Evolutionary conservation across 768 basidiomycete species (phyloP).

Genomic region (Panus rudis): DNA sequence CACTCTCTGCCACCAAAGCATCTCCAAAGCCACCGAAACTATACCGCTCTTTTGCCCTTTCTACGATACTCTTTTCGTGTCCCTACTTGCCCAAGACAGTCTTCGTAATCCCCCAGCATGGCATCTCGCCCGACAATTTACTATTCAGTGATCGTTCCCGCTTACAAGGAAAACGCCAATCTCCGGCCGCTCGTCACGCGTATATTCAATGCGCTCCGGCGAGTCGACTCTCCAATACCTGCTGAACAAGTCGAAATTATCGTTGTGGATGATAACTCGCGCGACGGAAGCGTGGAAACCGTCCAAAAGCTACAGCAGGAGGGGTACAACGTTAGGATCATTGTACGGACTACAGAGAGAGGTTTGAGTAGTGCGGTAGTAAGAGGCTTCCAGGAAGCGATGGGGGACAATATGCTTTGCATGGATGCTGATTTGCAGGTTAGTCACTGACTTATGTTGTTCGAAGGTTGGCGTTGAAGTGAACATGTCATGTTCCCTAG

Average conservation of each 20-base stretch:
- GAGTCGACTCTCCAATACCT: constrained; percentile 20
- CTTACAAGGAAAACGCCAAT: constrained; percentile 23
- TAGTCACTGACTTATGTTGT: constrained; percentile 2
- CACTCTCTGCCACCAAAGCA: no score
- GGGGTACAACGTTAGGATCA: constrained; percentile 25
- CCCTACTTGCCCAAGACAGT: no score
- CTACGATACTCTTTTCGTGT: no score
- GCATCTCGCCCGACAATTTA: constrained; percentile 10
- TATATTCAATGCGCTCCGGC: constrained; percentile 21
- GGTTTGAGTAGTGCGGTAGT: constrained; percentile 24
- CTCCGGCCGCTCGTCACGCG: constrained; percentile 23
- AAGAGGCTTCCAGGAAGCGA: constrained; percentile 23
- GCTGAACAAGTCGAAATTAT: constrained; percentile 20
- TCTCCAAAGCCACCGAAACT: no score
- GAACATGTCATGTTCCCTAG: constrained; percentile 4
- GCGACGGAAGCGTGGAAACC: constrained; percentile 22
- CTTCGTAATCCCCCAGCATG: constrained; percentile 4
- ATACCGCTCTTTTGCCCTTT: no score
- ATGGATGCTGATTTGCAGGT: constrained; percentile 27
- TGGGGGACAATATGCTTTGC: constrained; percentile 24
- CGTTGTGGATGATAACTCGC: constrained; percentile 26
- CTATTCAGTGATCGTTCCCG: constrained; percentile 23
- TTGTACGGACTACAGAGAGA: constrained; percentile 23
- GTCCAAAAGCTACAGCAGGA: constrained; percentile 21
- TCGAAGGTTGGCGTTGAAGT: background rate